These are phyloP conservation scores for Suillus bovinus DNA, from an alignment of 768 basidiomycete species.

Conservation along the genomic window DNA sequence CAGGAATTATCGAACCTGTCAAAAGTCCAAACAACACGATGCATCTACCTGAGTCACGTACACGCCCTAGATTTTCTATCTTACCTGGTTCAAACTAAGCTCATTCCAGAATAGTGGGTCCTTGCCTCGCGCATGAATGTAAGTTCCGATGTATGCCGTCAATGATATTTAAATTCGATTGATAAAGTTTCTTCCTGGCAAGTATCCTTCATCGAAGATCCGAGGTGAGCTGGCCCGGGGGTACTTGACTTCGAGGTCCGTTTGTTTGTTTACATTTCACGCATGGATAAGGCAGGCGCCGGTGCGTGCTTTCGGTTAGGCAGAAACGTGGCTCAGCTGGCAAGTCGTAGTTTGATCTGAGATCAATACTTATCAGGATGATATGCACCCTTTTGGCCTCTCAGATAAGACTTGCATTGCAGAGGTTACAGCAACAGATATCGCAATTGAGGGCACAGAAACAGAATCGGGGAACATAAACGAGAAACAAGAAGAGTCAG, in stretches of 20 bases:
- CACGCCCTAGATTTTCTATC: neutral
- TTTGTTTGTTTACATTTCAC: neutral
- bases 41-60: neutral
- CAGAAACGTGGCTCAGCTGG: neutral
- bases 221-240: neutral
- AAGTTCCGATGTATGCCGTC: neutral
- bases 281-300: neutral
- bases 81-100: neutral
- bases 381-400: neutral
- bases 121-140: neutral
- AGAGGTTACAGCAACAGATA: neutral
- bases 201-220: neutral
- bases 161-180: neutral
- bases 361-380: neutral
- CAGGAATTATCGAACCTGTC: neutral
- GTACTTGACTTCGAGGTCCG: neutral
- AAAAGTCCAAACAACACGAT: neutral
- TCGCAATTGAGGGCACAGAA: neutral
- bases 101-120: neutral
- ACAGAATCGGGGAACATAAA: neutral
- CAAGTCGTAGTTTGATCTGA: neutral
- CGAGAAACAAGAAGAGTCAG: neutral
- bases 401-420: neutral
- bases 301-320: neutral
- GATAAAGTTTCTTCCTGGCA: neutral